phyloP scores from a whole-genome alignment of 129 eudicot genomes.

The Saposhnikovia divaricata region DNA sequence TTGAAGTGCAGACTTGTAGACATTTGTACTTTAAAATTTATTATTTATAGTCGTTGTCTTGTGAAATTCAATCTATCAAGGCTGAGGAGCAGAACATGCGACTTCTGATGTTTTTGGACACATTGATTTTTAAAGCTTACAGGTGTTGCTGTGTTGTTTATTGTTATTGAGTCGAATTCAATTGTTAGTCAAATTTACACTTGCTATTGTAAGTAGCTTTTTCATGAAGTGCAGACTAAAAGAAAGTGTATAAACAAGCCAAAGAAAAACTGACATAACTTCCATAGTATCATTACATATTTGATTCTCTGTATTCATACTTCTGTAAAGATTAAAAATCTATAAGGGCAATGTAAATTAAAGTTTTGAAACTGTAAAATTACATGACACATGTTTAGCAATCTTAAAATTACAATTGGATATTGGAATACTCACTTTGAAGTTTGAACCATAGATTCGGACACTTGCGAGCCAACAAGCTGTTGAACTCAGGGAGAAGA shows the following conservation, averaged over 20 bases:
- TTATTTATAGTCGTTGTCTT: neutral
- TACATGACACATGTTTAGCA: neutral
- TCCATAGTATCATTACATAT: conserved; percentile 3
- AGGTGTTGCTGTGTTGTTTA: too few relatives aligned
- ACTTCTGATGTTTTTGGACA: too few relatives aligned
- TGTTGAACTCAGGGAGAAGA: conserved; percentile 43
- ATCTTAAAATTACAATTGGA: neutral
- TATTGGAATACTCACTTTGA: neutral
- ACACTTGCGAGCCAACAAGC: conserved; percentile 50
- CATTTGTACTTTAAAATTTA: neutral
- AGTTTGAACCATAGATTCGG: conserved; percentile 5
- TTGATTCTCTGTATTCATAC: conserved; percentile 16
- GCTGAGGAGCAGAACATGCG: neutral
- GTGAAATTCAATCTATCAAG: neutral
- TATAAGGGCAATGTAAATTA: neutral
- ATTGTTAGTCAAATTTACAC: too few relatives aligned
- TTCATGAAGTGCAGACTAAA: neutral
- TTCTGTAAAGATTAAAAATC: neutral
- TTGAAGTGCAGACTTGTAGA: neutral
- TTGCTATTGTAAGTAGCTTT: too few relatives aligned
- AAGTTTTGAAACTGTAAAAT: neutral
- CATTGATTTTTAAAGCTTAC: too few relatives aligned
- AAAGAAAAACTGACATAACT: neutral
- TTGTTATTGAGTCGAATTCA: too few relatives aligned
- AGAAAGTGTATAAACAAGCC: neutral